Evolutionary conservation across 345 rosid genomes (phyloP), one percentile per base, ranked within the genome.

Genomic region (Bruguiera parviflora): DNA sequence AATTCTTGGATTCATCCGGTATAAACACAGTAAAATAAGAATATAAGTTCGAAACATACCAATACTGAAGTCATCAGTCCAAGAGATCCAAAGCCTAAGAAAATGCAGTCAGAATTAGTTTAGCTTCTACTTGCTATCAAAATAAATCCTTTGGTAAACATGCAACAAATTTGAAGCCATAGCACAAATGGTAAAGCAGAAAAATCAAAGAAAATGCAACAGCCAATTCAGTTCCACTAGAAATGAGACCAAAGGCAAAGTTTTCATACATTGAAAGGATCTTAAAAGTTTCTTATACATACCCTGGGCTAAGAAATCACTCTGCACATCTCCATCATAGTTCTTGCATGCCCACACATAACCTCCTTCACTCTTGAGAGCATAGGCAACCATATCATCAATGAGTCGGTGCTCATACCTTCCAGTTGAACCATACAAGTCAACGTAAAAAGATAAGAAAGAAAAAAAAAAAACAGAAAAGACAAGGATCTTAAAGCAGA

Each of bases 381-480:
- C 96, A 78, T 92, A 95, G 25, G 99, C 99, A 62, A 95, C 99
- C 99, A 95, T 95, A 80, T 95, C 99, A 80, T 95, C 99, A 70
- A 95, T 95, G 68, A 95, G 93, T 76, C 98, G 99, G 80, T 95
- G 99, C 64, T 95, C 99, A 81, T 95, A 95, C 99, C 99, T 95
- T 22, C 29, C 29, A 68, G 18, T 55, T 55, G 13, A 55, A 55
- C 6, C 18, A 5, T 2, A 0, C 29, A 3, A 27, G 28, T 55
- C 28, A 55, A 22, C 3, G n/a, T 8, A 3, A 55, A 55, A 55
- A 20, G 11, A 3, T 3, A 6, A 53, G 3, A 53, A 6, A 21
- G 6, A 22, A n/a, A 22, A 5, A 55, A 8, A 55, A 2, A 53
- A 7, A 5, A 19, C 0, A 21, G 6, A 8, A 55, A 27, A 55